Evolutionary conservation across 148 eudicot species (phyloP).

Genomic region (Rhododendron vialii): DNA sequence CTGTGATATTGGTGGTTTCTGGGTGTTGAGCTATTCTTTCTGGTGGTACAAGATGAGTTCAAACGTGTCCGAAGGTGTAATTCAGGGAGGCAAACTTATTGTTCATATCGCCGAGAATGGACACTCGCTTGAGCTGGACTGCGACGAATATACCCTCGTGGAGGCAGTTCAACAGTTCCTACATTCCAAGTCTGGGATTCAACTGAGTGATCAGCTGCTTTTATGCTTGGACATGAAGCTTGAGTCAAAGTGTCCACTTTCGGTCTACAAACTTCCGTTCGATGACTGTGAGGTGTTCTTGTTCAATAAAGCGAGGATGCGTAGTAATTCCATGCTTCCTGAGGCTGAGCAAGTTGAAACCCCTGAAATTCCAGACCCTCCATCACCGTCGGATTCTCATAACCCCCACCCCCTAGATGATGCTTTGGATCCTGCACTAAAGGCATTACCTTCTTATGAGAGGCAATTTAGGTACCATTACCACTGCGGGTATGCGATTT

Average conservation of each 20-base stretch:
- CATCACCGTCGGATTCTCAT: conserved; percentile 41
- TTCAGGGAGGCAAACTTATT: conserved; percentile 54
- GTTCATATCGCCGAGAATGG: conserved; percentile 94
- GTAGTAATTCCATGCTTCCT: conserved; percentile 71
- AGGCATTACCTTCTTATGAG: conserved; percentile 94
- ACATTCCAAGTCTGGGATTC: conserved; percentile 65
- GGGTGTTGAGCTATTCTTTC: background rate
- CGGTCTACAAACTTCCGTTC: conserved; percentile 72
- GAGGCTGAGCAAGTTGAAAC: conserved; percentile 53
- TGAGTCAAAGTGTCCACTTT: conserved; percentile 57
- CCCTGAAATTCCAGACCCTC: conserved; percentile 46
- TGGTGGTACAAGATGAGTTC: conserved; percentile 60
- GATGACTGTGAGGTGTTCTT: conserved; percentile 71
- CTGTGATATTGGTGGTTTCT: background rate
- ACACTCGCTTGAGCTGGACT: conserved; percentile 72
- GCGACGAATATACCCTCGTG: conserved; percentile 64
- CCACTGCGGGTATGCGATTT: conserved; percentile 71
- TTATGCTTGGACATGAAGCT: conserved; percentile 80
- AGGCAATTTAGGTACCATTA: conserved; percentile 86
- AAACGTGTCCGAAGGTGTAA: conserved; percentile 34
- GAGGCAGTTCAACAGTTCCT: conserved; percentile 59
- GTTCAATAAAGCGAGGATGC: conserved; percentile 75
- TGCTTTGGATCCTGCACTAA: conserved; percentile 84
- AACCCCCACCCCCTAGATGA: conserved; percentile 81
- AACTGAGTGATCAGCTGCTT: conserved; percentile 73